Evolutionary conservation across 2,329 filamentous ascomycete species (phyloP), one percentile per base, ranked within the genome.

Genomic region (Fusarium haematococcum): DNA sequence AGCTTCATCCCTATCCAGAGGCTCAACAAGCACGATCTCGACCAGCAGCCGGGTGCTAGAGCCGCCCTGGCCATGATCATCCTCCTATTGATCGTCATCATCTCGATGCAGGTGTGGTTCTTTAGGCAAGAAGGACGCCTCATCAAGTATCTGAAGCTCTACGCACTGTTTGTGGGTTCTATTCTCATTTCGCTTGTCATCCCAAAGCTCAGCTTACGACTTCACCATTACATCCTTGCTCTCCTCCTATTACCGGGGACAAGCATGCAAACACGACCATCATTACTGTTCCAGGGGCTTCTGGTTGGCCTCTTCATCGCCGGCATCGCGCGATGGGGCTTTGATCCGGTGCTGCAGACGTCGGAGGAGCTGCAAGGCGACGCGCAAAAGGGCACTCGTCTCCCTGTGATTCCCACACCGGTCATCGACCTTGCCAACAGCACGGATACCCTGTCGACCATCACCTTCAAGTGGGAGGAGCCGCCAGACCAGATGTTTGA

Each of bases 221-320:
- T 99, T 66, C 97, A 99, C 80, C 97, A 99, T 82, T 99, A 98
- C 81, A 94, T 98, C 74, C 87, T 98, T 6, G 95, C 92, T 1
- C 89, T 99, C 16, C 86, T 98, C 0, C 88, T 99, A 1, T 89
- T 98, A 6, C 95, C 95, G 0, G 97, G 95, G 0, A 98, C 97
- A 0, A 92, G 91, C 63, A 91, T 98, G 82, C 95, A 98, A 75
- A 98, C 94, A 7, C 90, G 97, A 0, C 93, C 94, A 0, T 92
- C 92, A 1, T 86, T 98, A 10, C 82, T 98, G 3, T 98, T 97
- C 79, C 96, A 98, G 82, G 97, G 97, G 13, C 86, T 99, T 2
- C 87, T 99, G 0, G 85, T 98, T 9, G 97, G 97, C 0, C 88
- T 98, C 0, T 98, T 98, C 82, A 92, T 98, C 84, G 98, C 98